Percentiles rank a stretch among this genome's conserved stretches.
These are phyloP conservation scores for Tanacetum coccineum DNA, from an alignment of 129 eudicot genomes.

Conservation along the genomic window DNA sequence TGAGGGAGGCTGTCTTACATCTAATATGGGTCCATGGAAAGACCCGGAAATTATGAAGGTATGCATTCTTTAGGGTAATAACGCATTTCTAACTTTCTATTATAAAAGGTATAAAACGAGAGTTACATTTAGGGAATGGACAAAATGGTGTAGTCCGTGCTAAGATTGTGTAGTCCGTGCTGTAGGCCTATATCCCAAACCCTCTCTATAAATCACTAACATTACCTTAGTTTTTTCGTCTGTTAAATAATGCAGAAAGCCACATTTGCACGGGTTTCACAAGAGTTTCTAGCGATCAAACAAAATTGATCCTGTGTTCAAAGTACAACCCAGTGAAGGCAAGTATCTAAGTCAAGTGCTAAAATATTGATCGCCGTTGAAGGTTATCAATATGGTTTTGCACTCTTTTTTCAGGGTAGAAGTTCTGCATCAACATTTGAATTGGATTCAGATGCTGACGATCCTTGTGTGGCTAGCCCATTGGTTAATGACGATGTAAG, in stretches of 20 bases:
- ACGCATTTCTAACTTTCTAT: neutral
- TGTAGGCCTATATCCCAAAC: too few species aligned
- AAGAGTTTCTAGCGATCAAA: conserved; percentile 33
- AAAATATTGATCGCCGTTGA: neutral
- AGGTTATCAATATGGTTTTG: conserved; percentile 8
- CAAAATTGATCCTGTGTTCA: conserved; percentile 38
- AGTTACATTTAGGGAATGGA: too few species aligned
- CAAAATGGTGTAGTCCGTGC: too few species aligned
- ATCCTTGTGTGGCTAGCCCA: conserved; percentile 44
- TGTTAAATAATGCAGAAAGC: conserved; percentile 48
- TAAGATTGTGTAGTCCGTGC: too few species aligned
- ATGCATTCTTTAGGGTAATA: neutral
- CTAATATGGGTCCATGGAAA: conserved; percentile 89
- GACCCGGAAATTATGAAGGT: too few species aligned
- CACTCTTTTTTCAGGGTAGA: conserved; percentile 47
- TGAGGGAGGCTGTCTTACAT: conserved; percentile 81
- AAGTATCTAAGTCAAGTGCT: conserved; percentile 12
- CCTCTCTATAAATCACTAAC: too few species aligned
- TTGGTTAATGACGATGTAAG: conserved; percentile 55
- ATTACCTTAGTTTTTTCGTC: too few species aligned
- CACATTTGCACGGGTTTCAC: conserved; percentile 42
- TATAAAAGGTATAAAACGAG: neutral
- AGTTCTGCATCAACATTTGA: conserved; percentile 36
- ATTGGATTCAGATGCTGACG: conserved; percentile 54
- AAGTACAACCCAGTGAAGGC: conserved; percentile 48